Conservation (phyloP, 768 basidiomycete genomes). For the Hortiboletus flavorubellus region DNA sequence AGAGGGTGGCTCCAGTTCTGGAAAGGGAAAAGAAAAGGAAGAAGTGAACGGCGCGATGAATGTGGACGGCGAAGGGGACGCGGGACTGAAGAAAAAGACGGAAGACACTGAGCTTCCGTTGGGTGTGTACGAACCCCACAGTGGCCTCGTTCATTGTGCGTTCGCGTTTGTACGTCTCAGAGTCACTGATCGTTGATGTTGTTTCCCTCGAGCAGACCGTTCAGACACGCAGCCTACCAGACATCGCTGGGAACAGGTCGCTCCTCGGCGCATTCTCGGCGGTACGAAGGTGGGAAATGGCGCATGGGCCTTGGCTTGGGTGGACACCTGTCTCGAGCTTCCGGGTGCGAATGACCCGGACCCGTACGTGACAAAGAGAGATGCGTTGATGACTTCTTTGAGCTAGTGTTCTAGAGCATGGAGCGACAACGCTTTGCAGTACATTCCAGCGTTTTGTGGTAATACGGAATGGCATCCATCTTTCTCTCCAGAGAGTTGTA, state of each 20-base stretch:
- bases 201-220: conserved; percentile 49
- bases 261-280: conserved; percentile 54
- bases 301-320: conserved; percentile 79
- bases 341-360: conserved; percentile 22
- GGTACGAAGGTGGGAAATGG: conserved; percentile 74
- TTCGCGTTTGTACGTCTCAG: conserved; percentile 10
- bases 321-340: conserved; percentile 53
- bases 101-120: conserved; percentile 43
- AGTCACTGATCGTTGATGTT: conserved; percentile 3
- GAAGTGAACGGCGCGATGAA: conserved; percentile 31
- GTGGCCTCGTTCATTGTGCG: conserved; percentile 71
- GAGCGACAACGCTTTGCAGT: neutral
- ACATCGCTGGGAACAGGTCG: conserved; percentile 56
- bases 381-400: conserved; percentile 12
- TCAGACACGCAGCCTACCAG: conserved; percentile 73
- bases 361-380: conserved; percentile 18
- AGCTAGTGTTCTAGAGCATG: conserved; percentile 1
- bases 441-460: conserved; percentile 1
- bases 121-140: conserved; percentile 83
- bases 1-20: conserved; percentile 28
- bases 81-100: conserved; percentile 23
- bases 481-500: neutral
- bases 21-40: conserved; percentile 33
- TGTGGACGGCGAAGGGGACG: conserved; percentile 27
- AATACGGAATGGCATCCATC: neutral